Evolutionary conservation across 305 asterid species (phyloP).

Genomic region (Fraxinus sp.): DNA sequence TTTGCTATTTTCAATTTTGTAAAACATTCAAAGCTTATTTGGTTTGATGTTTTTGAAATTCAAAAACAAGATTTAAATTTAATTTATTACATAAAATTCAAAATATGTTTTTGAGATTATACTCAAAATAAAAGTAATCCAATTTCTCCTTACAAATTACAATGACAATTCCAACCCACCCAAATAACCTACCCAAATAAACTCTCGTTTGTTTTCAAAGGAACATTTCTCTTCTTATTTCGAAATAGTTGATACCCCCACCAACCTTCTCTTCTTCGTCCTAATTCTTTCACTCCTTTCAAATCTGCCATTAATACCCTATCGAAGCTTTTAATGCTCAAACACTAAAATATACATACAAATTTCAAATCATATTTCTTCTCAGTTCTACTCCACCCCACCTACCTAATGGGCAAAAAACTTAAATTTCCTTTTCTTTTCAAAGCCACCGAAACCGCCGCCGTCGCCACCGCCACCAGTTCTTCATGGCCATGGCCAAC

Average conservation of each 20-base stretch:
- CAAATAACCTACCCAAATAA: not conserved
- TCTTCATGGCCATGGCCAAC: slow-evolving; percentile 63
- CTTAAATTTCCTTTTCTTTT: slow-evolving; percentile 43
- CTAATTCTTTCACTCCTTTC: not conserved
- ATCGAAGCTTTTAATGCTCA: slow-evolving; percentile 12
- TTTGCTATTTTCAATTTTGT: not conserved
- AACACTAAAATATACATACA: not conserved
- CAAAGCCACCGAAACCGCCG: slow-evolving; percentile 32
- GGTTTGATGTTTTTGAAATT: not conserved
- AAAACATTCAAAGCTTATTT: not conserved
- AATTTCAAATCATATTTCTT: slow-evolving; percentile 14
- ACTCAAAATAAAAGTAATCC: not conserved
- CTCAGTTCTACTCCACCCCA: not conserved
- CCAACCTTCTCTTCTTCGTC: not conserved
- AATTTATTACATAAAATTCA: not conserved
- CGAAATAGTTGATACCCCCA: not conserved
- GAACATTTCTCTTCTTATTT: not conserved
- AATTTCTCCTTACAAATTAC: not conserved
- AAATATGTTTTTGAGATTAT: not conserved
- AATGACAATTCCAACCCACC: not conserved
- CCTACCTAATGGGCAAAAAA: slow-evolving; percentile 18
- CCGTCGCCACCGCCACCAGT: slow-evolving; percentile 23
- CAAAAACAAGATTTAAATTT: too few species aligned
- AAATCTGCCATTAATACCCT: not conserved
- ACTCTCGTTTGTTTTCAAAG: not conserved